Conservation (phyloP, 192 early-diverging fungal genomes). For the Backusella tuberculispora region DNA sequence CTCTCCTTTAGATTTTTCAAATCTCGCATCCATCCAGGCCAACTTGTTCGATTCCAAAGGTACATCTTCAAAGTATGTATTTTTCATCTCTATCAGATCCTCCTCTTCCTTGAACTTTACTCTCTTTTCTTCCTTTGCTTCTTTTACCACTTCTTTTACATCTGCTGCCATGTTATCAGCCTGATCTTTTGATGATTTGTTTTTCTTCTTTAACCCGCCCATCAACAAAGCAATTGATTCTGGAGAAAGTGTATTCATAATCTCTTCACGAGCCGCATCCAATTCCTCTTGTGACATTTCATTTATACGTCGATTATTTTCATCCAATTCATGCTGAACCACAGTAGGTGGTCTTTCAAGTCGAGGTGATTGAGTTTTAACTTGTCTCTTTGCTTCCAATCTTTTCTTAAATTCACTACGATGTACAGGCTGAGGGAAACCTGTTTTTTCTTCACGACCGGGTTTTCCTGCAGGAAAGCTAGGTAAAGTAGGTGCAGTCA, state of each 20-base stretch:
- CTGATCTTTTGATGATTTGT: conserved; percentile 24
- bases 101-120: conserved; percentile 30
- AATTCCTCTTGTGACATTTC: conserved; percentile 78
- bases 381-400: conserved; percentile 21
- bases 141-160: not conserved
- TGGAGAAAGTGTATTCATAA: conserved; percentile 64
- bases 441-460: conserved; percentile 19
- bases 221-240: conserved; percentile 66
- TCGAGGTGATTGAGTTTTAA: conserved; percentile 13
- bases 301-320: conserved; percentile 50
- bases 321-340: not conserved
- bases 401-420: conserved; percentile 40
- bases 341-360: conserved; percentile 2
- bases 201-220: conserved; percentile 33
- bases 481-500: conserved; percentile 2
- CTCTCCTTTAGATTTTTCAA: not conserved
- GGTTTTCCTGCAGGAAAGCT: not conserved
- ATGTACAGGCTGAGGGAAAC: conserved; percentile 46
- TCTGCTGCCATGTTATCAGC: conserved; percentile 1
- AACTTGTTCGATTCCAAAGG: conserved; percentile 66
- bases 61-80: conserved; percentile 57
- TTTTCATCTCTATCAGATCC: conserved; percentile 50
- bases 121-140: conserved; percentile 33
- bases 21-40: conserved; percentile 63
- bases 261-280: conserved; percentile 65